Evolutionary conservation across 1,284 basidiomycete species (phyloP).

Genomic region (Pseudozyma sp.): DNA sequence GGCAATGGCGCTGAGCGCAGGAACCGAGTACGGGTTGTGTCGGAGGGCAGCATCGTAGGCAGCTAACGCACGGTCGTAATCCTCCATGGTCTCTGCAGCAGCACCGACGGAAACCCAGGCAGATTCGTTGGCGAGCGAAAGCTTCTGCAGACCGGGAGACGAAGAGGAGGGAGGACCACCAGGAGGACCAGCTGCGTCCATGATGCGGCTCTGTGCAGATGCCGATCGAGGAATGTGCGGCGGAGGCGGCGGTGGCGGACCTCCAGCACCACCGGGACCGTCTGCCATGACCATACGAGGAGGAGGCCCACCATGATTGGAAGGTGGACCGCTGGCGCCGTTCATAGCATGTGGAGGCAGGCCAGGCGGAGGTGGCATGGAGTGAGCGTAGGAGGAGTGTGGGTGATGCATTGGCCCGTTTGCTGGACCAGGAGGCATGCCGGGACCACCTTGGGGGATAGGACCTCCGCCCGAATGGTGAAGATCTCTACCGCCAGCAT

Average conservation of each 20-base stretch:
- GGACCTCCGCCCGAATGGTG: conserved; percentile 31
- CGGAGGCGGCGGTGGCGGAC: conserved; percentile 34
- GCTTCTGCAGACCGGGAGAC: conserved; percentile 55
- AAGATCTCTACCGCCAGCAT: conserved; percentile 32
- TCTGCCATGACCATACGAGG: conserved; percentile 51
- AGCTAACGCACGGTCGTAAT: conserved; percentile 63
- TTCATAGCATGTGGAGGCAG: conserved; percentile 50
- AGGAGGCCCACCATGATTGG: conserved; percentile 25
- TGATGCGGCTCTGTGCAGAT: conserved; percentile 45
- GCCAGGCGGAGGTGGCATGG: conserved; percentile 49
- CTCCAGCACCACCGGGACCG: conserved; percentile 30
- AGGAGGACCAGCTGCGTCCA: conserved; percentile 26
- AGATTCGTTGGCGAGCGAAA: conserved; percentile 62
- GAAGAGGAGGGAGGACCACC: conserved; percentile 27
- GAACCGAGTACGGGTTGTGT: conserved; percentile 66
- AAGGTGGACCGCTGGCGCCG: conserved; percentile 38
- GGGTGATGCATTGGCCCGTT: conserved; percentile 46
- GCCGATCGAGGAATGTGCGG: conserved; percentile 51
- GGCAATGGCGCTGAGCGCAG: conserved; percentile 66
- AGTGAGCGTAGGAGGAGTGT: conserved; percentile 44
- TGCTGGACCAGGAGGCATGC: conserved; percentile 30
- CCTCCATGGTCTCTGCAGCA: conserved; percentile 67
- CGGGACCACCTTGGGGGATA: conserved; percentile 35
- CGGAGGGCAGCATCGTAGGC: conserved; percentile 65
- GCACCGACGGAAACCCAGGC: conserved; percentile 65